Evolutionary conservation across 2,329 filamentous ascomycete genomes (phyloP).

Genomic region (Leptosphaerulina australis): DNA sequence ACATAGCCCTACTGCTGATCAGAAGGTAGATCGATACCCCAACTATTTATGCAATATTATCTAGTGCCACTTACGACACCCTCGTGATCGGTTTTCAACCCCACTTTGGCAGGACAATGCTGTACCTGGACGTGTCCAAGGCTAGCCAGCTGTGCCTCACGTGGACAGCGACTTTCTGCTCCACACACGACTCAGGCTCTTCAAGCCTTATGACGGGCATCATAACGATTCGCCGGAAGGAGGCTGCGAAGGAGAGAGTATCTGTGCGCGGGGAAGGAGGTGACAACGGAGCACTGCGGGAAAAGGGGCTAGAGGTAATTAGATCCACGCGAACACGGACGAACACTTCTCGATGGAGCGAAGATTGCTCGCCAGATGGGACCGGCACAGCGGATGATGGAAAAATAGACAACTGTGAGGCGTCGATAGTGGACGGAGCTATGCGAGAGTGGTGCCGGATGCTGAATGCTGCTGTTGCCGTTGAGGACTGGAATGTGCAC

Average conservation of each 20-base stretch:
- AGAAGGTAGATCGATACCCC: constrained; percentile 1
- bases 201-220: neutral
- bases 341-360: constrained; percentile 15
- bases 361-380: neutral
- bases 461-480: constrained; percentile 9
- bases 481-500: neutral
- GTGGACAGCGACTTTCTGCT: neutral
- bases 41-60: constrained; percentile 1
- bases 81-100: neutral
- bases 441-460: constrained; percentile 2
- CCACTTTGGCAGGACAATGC: neutral
- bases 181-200: neutral
- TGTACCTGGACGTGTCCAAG: neutral
- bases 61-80: neutral
- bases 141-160: neutral
- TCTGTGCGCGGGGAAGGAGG: constrained; percentile 12
- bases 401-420: constrained; percentile 11
- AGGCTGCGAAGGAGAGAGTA: neutral
- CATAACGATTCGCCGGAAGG: constrained; percentile 1
- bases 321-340: constrained; percentile 8
- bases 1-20: constrained; percentile 1
- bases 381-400: constrained; percentile 10
- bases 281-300: constrained; percentile 5
- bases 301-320: constrained; percentile 12
- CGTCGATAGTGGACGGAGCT: neutral